Conservation (phyloP, 345 rosid genomes). For the Turnera subulata region DNA sequence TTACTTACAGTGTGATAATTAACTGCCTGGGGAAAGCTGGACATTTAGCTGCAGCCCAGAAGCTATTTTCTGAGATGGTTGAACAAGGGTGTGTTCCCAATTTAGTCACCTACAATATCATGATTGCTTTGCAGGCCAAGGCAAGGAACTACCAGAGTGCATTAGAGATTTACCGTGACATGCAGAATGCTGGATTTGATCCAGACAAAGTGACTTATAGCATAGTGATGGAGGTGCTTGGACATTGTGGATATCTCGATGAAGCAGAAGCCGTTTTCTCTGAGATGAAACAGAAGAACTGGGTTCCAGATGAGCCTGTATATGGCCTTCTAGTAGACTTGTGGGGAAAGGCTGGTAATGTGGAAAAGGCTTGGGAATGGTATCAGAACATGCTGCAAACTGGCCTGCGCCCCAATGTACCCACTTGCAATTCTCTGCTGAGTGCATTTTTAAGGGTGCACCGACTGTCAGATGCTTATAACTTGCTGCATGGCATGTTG, state of each 20-base stretch:
- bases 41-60: slow-evolving; percentile 69
- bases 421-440: slow-evolving; percentile 91
- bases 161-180: slow-evolving; percentile 65
- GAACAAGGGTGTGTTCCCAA: slow-evolving; percentile 83
- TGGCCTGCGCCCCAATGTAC: slow-evolving; percentile 85
- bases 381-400: slow-evolving; percentile 74
- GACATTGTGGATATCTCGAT: slow-evolving; percentile 81
- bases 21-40: slow-evolving; percentile 98
- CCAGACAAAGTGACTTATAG: slow-evolving; percentile 94
- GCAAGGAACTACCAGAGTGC: slow-evolving; percentile 81
- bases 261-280: slow-evolving; percentile 78
- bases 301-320: slow-evolving; percentile 93
- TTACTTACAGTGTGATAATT: slow-evolving; percentile 87
- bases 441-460: slow-evolving; percentile 78
- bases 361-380: slow-evolving; percentile 81
- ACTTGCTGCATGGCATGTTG: slow-evolving; percentile 70
- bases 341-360: slow-evolving; percentile 92
- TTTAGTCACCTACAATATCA: slow-evolving; percentile 76
- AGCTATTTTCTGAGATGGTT: slow-evolving; percentile 78
- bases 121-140: slow-evolving; percentile 91
- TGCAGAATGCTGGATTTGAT: slow-evolving; percentile 76
- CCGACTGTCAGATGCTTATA: slow-evolving; percentile 62
- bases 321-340: slow-evolving; percentile 87
- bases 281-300: slow-evolving; percentile 73
- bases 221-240: slow-evolving; percentile 95